Percentiles rank a stretch among this genome's conserved stretches.
Conservation (phyloP, 2,329 filamentous ascomycete species). For the Colletotrichum karsti region DNA sequence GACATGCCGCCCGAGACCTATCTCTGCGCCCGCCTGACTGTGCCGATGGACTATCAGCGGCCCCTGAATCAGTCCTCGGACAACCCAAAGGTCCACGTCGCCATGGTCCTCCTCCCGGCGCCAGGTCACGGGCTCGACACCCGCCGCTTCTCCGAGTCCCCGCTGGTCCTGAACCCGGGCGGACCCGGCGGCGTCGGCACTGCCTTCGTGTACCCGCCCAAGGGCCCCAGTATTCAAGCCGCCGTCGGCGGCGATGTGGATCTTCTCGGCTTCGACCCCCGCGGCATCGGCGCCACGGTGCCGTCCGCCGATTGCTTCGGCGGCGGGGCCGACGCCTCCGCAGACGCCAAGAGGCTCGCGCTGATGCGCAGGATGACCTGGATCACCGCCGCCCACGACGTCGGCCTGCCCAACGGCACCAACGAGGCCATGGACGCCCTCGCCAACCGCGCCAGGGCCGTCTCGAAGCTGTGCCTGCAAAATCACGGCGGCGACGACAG, state of each 20-base stretch:
- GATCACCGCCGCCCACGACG: conserved; percentile 36
- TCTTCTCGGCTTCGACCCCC: conserved; percentile 57
- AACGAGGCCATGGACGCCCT: conserved; percentile 39
- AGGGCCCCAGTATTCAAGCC: conserved; percentile 41
- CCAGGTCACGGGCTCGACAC: conserved; percentile 37
- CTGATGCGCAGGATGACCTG: conserved; percentile 44
- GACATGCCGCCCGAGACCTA: conserved; percentile 35
- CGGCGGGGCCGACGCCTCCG: not conserved
- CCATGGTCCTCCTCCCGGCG: conserved; percentile 44
- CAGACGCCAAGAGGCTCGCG: conserved; percentile 36
- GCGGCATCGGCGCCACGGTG: conserved; percentile 49
- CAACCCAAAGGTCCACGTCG: conserved; percentile 47
- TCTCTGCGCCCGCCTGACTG: conserved; percentile 53
- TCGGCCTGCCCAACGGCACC: conserved; percentile 46
- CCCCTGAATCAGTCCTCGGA: conserved; percentile 43
- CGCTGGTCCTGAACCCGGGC: conserved; percentile 55
- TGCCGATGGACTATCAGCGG: conserved; percentile 56
- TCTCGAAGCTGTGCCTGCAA: conserved; percentile 41
- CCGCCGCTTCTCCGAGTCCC: conserved; percentile 43
- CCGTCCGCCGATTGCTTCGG: conserved; percentile 49
- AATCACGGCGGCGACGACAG: conserved; percentile 34
- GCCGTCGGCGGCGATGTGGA: conserved; percentile 50
- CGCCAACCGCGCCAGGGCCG: conserved; percentile 36
- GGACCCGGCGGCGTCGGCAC: conserved; percentile 55
- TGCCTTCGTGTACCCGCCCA: conserved; percentile 32